Base-by-base conservation (phyloP, 768 basidiomycete species). In the Leccinum rimulosum region DNA sequence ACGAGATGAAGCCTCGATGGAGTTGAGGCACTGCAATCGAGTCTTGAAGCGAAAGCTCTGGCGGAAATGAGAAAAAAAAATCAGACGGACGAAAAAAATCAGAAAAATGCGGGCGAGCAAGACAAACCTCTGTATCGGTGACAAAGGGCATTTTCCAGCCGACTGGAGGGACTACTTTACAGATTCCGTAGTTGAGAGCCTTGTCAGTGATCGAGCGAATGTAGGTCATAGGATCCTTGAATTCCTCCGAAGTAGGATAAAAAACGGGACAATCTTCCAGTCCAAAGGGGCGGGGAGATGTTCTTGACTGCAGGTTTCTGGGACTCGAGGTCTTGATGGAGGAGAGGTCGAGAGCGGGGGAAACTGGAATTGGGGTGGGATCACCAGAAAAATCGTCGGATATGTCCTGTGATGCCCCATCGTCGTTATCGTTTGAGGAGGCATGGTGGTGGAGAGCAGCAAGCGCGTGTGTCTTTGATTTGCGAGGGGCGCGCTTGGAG, bases 91-190 rank as follows among this genome's bases (percentile, higher is more conserved):
- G n/a, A 48, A 58, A 58, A 61, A 61, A 60, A 69, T 59, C 59
- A 67, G 60, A 69, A 72, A 69, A 68, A 65, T 59, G 55, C 64
- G 55, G 64, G 52, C 54, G 38, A 36, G 65, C 54, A 52, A 58
- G 48, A 79, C 86, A 61, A 65, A 94, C 95, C 84, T 95, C 92
- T 17, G 93, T 93, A 71, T 98, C 88, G 49, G 95, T 91, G 11
- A 93, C 88, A 70, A 97, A 98, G 8, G 96, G 93, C 87, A 97
- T 96, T 66, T 89, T 84, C 97, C 97, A 99, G 22, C 84, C 89
- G 57, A 82, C 80, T 2, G 97, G 97, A 61, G 97, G 97, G 27
- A 98, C 84, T 57, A 99, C 86, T 79, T 99, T 99, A 78, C 93
- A 95, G 66, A 99, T 94, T 27, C 97, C 97, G 70, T 84, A 93